Evolutionary conservation across 805 yeast species (phyloP).

Genomic region (Grigorovia yakushimaensis): DNA sequence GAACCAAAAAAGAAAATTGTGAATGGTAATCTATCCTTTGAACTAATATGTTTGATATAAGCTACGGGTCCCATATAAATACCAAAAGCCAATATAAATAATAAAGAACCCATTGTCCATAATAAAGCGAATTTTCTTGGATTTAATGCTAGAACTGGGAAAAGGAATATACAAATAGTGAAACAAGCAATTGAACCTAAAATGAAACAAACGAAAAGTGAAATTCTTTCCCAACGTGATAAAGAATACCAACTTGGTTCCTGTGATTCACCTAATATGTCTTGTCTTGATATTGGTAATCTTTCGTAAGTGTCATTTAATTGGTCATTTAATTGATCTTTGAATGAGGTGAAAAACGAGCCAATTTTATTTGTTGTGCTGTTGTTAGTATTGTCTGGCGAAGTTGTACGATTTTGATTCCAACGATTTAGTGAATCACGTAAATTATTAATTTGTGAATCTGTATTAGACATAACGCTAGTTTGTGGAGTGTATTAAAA

Average conservation of each 20-base stretch:
- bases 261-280: conserved; percentile 27
- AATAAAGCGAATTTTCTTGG: conserved; percentile 85
- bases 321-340: conserved; percentile 30
- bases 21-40: conserved; percentile 70
- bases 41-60: conserved; percentile 62
- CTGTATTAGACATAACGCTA: conserved; percentile 5
- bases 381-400: not conserved
- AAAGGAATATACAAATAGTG: conserved; percentile 65
- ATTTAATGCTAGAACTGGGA: conserved; percentile 81
- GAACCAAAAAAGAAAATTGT: conserved; percentile 73
- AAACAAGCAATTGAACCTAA: conserved; percentile 75
- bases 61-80: conserved; percentile 86
- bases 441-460: conserved; percentile 12
- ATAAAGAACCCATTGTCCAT: conserved; percentile 86
- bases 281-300: conserved; percentile 54
- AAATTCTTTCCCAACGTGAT: conserved; percentile 68
- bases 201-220: conserved; percentile 70
- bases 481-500: no score
- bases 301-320: conserved; percentile 53
- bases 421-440: conserved; percentile 34
- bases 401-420: conserved; percentile 20
- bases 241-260: conserved; percentile 72
- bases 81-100: conserved; percentile 85
- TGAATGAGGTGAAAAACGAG: conserved; percentile 31
- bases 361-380: conserved; percentile 13